phyloP scores from a whole-genome alignment of 495 filamentous ascomycete species.

The Trichocladium uniseriatum region DNA sequence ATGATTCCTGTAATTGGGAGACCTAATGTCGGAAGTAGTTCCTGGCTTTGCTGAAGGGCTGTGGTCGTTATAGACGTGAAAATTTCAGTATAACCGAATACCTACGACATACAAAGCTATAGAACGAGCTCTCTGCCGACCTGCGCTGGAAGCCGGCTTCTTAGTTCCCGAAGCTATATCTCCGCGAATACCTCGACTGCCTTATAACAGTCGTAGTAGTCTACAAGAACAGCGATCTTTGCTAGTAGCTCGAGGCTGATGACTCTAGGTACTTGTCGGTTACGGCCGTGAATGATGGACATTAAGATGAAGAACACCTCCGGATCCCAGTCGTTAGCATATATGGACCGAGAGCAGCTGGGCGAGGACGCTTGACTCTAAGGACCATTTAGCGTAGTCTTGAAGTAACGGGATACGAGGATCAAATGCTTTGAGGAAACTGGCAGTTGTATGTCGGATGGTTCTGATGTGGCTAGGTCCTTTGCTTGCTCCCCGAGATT shows the following conservation, averaged over 20 bases:
- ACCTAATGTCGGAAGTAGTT: slow-evolving; percentile 3
- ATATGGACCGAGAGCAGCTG: neutral
- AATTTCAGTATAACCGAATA: neutral
- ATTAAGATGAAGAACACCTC: neutral
- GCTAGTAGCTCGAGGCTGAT: slow-evolving; percentile 35
- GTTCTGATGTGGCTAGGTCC: neutral
- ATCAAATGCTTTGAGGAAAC: slow-evolving; percentile 2
- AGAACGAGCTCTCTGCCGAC: slow-evolving; percentile 19
- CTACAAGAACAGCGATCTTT: slow-evolving; percentile 38
- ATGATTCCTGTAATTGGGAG: slow-evolving; percentile 9
- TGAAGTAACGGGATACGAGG: neutral
- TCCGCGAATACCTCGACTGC: slow-evolving; percentile 25
- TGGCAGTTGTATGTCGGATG: neutral
- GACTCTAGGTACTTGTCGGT: neutral
- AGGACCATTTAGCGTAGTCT: neutral
- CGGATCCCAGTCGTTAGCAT: neutral
- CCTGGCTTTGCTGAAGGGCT: slow-evolving; percentile 4
- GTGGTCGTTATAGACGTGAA: neutral
- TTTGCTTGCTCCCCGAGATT: neutral
- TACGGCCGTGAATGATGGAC: neutral
- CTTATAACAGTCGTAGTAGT: slow-evolving; percentile 40
- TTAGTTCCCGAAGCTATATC: slow-evolving; percentile 28
- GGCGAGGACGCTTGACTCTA: neutral
- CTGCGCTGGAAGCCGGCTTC: slow-evolving; percentile 10
- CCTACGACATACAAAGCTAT: slow-evolving; percentile 9